Percentiles rank a stretch among this genome's conserved stretches.
Evolutionary conservation across 2,329 filamentous ascomycete species (phyloP).

Genomic region (Davidsoniella virescens): DNA sequence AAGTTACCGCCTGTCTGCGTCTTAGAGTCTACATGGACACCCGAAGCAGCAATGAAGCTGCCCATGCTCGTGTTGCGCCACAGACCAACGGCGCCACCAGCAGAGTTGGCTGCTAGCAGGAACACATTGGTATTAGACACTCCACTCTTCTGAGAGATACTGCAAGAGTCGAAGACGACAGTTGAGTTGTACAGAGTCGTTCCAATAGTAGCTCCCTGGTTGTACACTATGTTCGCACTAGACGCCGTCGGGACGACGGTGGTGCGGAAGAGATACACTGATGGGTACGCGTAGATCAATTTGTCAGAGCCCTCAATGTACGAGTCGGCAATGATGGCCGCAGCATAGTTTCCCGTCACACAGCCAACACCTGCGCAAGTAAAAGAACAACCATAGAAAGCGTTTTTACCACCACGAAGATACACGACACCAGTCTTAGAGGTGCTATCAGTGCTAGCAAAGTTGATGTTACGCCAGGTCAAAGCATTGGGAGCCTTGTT

Average conservation of each 20-base stretch:
- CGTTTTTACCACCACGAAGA: constrained; percentile 23
- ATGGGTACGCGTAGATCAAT: constrained; percentile 24
- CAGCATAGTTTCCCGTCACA: constrained; percentile 19
- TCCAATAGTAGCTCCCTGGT: constrained; percentile 20
- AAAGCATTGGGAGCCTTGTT: constrained; percentile 19
- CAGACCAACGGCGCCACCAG: constrained; percentile 23
- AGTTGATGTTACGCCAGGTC: constrained; percentile 25
- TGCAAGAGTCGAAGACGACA: constrained; percentile 25
- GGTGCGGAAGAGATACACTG: constrained; percentile 22
- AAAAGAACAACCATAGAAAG: constrained; percentile 26
- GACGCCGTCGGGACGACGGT: constrained; percentile 24
- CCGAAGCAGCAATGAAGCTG: constrained; percentile 22
- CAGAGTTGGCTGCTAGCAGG: constrained; percentile 25
- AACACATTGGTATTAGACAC: constrained; percentile 24
- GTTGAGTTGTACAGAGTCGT: constrained; percentile 23
- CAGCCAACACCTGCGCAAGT: constrained; percentile 21
- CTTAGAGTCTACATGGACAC: constrained; percentile 19
- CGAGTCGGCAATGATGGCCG: constrained; percentile 26
- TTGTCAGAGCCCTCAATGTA: constrained; percentile 29
- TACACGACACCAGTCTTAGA: constrained; percentile 19
- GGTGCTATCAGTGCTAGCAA: constrained; percentile 19
- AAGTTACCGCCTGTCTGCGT: constrained; percentile 20
- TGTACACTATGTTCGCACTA: constrained; percentile 21
- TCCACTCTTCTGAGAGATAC: constrained; percentile 19
- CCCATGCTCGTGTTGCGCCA: constrained; percentile 25